Evolutionary conservation across 495 filamentous ascomycete genomes (phyloP).

Genomic region (Bacidia rubella): DNA sequence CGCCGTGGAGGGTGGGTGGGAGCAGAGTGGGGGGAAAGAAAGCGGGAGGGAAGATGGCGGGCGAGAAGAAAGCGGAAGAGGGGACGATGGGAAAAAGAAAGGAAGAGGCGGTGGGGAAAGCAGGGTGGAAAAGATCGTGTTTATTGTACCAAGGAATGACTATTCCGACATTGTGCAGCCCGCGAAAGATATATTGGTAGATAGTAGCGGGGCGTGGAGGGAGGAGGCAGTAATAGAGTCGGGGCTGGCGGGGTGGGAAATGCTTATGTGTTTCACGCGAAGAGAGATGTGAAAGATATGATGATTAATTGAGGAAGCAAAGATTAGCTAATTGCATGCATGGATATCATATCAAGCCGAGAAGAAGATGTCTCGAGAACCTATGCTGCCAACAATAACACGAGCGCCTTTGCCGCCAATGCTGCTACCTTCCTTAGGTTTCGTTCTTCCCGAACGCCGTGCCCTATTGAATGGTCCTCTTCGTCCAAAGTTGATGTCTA

Average conservation of each 20-base stretch:
- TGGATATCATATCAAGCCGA: no score
- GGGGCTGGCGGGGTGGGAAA: constrained; percentile 22
- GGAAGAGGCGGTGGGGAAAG: constrained; percentile 18
- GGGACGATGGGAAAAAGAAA: no score
- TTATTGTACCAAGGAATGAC: constrained; percentile 38
- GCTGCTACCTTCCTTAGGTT: no score
- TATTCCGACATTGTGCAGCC: constrained; percentile 28
- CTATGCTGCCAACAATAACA: no score
- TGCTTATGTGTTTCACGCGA: background rate
- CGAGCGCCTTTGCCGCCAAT: no score
- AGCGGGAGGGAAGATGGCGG: background rate
- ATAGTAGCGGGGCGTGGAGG: constrained; percentile 17
- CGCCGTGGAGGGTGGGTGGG: no score
- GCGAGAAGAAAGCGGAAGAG: background rate
- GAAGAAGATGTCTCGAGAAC: no score
- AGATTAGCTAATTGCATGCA: no score
- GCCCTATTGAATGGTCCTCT: no score
- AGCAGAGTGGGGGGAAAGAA: background rate
- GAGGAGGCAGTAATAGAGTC: constrained; percentile 9
- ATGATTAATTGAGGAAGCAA: no score
- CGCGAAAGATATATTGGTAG: constrained; percentile 14
- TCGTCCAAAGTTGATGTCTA: no score
- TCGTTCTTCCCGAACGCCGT: no score
- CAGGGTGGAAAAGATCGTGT: constrained; percentile 28
- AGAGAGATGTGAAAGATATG: background rate